These are phyloP conservation scores for Vanilla planifolia DNA, from an alignment of 106 monocot genomes.

Conservation along the genomic window DNA sequence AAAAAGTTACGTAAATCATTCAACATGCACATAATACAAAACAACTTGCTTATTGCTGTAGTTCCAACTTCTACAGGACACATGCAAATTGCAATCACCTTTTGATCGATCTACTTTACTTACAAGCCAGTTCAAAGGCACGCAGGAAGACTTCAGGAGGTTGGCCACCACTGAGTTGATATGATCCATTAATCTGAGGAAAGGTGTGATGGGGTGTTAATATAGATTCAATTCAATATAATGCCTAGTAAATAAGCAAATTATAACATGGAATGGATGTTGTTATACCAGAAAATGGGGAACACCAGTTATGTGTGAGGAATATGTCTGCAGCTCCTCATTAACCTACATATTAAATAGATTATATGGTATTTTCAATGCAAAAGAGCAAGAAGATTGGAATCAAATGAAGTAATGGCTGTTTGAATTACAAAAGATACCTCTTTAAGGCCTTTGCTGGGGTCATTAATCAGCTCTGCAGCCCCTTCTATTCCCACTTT, in stretches of 20 bases:
- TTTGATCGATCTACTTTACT: too few species aligned
- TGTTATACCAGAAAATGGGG: conserved; percentile 79
- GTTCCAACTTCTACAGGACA: too few species aligned
- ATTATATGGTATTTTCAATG: background rate
- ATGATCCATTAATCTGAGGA: conserved; percentile 65
- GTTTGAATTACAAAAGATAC: conserved; percentile 21
- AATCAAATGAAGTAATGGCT: background rate
- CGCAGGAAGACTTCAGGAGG: conserved; percentile 67
- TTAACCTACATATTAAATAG: conserved; percentile 39
- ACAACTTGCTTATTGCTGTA: too few species aligned
- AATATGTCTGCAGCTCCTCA: conserved; percentile 76
- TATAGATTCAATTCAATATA: background rate
- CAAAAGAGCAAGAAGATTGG: background rate
- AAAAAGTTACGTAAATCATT: too few species aligned
- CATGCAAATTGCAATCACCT: too few species aligned
- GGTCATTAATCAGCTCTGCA: conserved; percentile 64
- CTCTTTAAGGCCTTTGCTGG: conserved; percentile 61
- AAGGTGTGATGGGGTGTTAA: background rate
- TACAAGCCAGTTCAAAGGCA: background rate
- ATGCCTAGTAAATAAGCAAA: too few species aligned
- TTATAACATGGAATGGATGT: background rate
- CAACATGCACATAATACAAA: too few species aligned
- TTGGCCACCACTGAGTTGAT: conserved; percentile 72
- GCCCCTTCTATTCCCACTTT: conserved; percentile 82
- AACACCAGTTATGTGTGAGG: conserved; percentile 57